Conservation (phyloP, 805 yeast species). For the Yamadazyma olivae region DNA sequence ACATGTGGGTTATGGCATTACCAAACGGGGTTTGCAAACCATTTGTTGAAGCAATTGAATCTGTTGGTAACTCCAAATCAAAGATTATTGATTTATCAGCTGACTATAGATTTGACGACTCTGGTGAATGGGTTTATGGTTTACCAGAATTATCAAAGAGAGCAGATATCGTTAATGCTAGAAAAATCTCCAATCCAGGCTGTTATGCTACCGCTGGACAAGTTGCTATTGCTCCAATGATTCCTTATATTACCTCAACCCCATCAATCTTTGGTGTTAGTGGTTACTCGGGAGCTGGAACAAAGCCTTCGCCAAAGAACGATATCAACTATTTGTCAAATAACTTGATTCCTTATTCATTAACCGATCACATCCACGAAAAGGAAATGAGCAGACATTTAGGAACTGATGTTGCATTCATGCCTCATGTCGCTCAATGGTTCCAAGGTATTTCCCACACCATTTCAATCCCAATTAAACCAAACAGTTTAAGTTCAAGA, state of each 20-base stretch:
- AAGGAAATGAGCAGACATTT: constrained; percentile 82
- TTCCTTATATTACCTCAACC: constrained; percentile 60
- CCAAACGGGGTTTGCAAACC: constrained; percentile 97
- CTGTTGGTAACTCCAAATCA: constrained; percentile 59
- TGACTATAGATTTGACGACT: constrained; percentile 89
- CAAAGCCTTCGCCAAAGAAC: constrained; percentile 96
- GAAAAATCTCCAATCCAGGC: constrained; percentile 93
- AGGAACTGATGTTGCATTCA: constrained; percentile 78
- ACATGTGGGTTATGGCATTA: constrained; percentile 98
- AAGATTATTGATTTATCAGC: constrained; percentile 93
- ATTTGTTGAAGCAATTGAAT: constrained; percentile 75
- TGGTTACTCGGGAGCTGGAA: constrained; percentile 99
- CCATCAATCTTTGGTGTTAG: constrained; percentile 94
- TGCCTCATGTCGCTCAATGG: constrained; percentile 99
- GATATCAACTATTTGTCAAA: constrained; percentile 71
- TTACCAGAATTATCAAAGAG: constrained; percentile 88
- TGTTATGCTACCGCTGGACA: constrained; percentile 99
- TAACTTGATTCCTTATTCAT: constrained; percentile 90
- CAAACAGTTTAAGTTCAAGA: constrained; percentile 64
- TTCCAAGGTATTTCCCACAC: constrained; percentile 97
- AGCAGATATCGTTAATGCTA: constrained; percentile 59
- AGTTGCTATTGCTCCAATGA: constrained; percentile 78
- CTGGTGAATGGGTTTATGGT: constrained; percentile 91
- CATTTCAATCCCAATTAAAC: constrained; percentile 80
- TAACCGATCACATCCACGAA: constrained; percentile 97